A percentile compares a stretch with the other conserved stretches of the same genome.
These are phyloP conservation scores for Sclerotinia nivalis DNA, from an alignment of 2,329 filamentous ascomycete species.

Conservation along the genomic window DNA sequence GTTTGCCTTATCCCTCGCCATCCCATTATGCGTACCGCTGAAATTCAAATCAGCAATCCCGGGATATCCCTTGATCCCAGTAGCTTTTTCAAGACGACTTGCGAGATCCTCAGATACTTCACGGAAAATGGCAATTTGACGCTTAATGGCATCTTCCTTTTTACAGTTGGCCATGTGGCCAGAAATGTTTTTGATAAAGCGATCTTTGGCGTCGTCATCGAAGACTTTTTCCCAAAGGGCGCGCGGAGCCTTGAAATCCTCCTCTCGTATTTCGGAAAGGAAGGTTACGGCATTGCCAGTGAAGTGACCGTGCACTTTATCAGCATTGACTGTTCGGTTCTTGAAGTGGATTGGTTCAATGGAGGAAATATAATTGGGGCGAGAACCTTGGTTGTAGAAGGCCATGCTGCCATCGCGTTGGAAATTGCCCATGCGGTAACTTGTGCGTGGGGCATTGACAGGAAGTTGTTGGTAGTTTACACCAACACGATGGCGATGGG, in stretches of 20 bases:
- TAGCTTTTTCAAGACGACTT: slow-evolving; percentile 52
- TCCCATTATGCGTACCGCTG: slow-evolving; percentile 63
- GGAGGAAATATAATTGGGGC: slow-evolving; percentile 47
- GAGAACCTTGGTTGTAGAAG: slow-evolving; percentile 50
- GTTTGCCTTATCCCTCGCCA: slow-evolving; percentile 48
- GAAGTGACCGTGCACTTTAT: slow-evolving; percentile 51
- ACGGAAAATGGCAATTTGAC: slow-evolving; percentile 62
- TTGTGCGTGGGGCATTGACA: slow-evolving; percentile 42
- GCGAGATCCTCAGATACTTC: slow-evolving; percentile 57
- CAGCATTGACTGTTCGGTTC: slow-evolving; percentile 44
- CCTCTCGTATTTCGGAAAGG: slow-evolving; percentile 45
- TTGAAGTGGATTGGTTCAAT: slow-evolving; percentile 40
- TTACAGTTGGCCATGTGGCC: slow-evolving; percentile 56
- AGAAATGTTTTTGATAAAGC: slow-evolving; percentile 60
- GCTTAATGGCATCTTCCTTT: slow-evolving; percentile 54
- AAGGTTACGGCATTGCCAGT: slow-evolving; percentile 49
- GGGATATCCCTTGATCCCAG: slow-evolving; percentile 60
- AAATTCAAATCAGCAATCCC: slow-evolving; percentile 57
- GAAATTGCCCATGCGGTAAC: slow-evolving; percentile 36
- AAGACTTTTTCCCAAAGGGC: slow-evolving; percentile 44
- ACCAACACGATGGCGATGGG: slow-evolving; percentile 57
- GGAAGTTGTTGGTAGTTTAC: slow-evolving; percentile 59
- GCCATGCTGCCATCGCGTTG: slow-evolving; percentile 45
- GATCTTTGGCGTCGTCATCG: slow-evolving; percentile 54
- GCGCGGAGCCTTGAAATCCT: slow-evolving; percentile 42